Percentiles rank a stretch among this genome's conserved stretches.
phyloP scores from a whole-genome alignment of 768 basidiomycete species.

The Lactarius sp. region DNA sequence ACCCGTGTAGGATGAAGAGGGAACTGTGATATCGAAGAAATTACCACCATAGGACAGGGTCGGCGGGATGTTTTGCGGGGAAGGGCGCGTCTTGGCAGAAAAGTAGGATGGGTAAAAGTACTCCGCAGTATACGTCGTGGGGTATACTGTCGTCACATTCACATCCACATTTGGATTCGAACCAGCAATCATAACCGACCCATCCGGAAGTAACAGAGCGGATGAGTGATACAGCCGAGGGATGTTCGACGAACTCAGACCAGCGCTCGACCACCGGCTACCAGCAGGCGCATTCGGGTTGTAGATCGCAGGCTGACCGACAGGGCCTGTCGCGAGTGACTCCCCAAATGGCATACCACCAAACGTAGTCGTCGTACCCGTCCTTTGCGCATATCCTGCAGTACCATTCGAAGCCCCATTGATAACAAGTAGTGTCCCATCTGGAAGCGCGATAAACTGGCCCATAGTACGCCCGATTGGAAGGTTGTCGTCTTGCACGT shows the following conservation, averaged over 20 bases:
- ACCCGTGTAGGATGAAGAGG: conserved; percentile 59
- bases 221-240: conserved; percentile 89
- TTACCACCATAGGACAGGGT: conserved; percentile 78
- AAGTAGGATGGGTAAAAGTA: conserved; percentile 93
- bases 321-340: conserved; percentile 76
- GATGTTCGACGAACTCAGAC: conserved; percentile 56
- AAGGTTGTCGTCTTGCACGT: conserved; percentile 72
- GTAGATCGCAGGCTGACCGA: conserved; percentile 77
- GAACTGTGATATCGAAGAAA: conserved; percentile 68
- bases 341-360: conserved; percentile 61
- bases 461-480: conserved; percentile 82
- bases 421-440: conserved; percentile 70
- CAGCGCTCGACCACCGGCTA: conserved; percentile 65
- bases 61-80: conserved; percentile 59
- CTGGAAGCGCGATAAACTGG: conserved; percentile 70
- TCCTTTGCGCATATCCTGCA: conserved; percentile 69
- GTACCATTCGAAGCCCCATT: conserved; percentile 86
- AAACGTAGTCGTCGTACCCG: conserved; percentile 33
- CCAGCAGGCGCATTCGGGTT: conserved; percentile 70
- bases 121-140: conserved; percentile 78
- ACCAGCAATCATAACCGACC: conserved; percentile 82
- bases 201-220: conserved; percentile 85
- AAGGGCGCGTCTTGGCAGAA: conserved; percentile 60
- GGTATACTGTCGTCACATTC: conserved; percentile 53
- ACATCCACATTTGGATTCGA: conserved; percentile 92